Percentiles rank a stretch among this genome's conserved stretches.
Evolutionary conservation across 345 rosid species (phyloP).

Genomic region (Populus simonii): DNA sequence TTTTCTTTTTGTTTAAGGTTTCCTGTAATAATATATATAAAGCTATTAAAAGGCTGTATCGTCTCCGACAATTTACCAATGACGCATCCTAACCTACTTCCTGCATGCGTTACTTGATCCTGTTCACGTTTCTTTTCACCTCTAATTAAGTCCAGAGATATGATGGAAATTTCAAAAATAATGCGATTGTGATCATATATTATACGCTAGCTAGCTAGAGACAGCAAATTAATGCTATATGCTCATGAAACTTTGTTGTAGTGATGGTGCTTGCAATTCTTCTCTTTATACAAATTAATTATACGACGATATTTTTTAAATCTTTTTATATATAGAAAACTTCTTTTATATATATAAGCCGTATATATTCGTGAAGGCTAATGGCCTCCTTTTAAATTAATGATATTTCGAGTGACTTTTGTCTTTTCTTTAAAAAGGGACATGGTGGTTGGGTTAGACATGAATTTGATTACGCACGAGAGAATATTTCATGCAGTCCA

Average conservation of each 20-base stretch:
- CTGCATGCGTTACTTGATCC: not conserved
- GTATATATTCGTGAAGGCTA: no score
- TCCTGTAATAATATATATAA: no score
- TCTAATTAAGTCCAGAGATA: no score
- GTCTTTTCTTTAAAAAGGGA: not conserved
- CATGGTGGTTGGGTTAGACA: not conserved
- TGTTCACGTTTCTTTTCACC: not conserved
- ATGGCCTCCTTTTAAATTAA: no score
- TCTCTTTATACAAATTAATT: no score
- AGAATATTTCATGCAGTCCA: no score
- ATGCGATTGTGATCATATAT: not conserved
- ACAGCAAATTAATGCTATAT: not conserved
- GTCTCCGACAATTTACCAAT: not conserved
- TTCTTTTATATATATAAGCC: no score
- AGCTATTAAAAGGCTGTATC: not conserved
- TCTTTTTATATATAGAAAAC: no score
- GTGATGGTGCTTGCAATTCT: not conserved
- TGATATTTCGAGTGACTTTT: no score
- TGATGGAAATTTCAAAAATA: not conserved
- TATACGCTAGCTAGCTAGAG: no score
- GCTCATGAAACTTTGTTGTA: no score
- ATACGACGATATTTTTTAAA: no score
- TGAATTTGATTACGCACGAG: not conserved
- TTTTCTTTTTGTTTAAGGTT: not conserved
- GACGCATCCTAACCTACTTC: not conserved